Percentiles rank a stretch among this genome's conserved stretches.
phyloP scores from a whole-genome alignment of 345 rosid species.

The Linum lewisii region DNA sequence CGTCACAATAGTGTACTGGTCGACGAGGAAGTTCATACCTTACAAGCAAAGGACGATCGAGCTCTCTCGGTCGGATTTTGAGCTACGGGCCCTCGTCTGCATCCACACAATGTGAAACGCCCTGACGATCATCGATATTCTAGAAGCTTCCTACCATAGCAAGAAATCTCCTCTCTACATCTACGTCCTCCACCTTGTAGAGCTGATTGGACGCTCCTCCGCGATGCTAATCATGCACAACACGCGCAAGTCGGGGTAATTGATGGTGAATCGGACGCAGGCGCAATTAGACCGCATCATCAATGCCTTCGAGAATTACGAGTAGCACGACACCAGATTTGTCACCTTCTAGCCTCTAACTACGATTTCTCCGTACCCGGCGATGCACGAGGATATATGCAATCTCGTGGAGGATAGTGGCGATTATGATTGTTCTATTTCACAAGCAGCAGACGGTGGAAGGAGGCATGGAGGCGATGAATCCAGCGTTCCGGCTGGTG shows the following conservation, averaged over 20 bases:
- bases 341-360: slow-evolving; percentile 77
- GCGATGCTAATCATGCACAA: slow-evolving; percentile 90
- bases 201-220: slow-evolving; percentile 90
- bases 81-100: slow-evolving; percentile 54
- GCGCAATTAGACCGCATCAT: slow-evolving; percentile 94
- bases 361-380: slow-evolving; percentile 81
- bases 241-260: slow-evolving; percentile 55
- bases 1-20: slow-evolving; percentile 49
- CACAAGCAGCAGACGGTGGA: slow-evolving; percentile 92
- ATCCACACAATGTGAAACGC: slow-evolving; percentile 82
- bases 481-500: slow-evolving; percentile 65
- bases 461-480: slow-evolving; percentile 92
- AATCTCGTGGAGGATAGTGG: slow-evolving; percentile 71
- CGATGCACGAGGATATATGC: slow-evolving; percentile 94
- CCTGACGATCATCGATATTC: slow-evolving; percentile 75
- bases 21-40: slow-evolving; percentile 47
- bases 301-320: slow-evolving; percentile 74
- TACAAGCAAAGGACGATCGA: slow-evolving; percentile 66
- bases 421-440: slow-evolving; percentile 72
- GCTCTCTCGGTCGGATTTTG: slow-evolving; percentile 54
- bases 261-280: slow-evolving; percentile 73
- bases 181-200: slow-evolving; percentile 82
- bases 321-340: slow-evolving; percentile 45
- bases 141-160: slow-evolving; percentile 74
- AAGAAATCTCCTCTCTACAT: slow-evolving; percentile 69